Evolutionary conservation across 2,329 filamentous ascomycete genomes (phyloP).

Genomic region (Tympanopsis confertula): DNA sequence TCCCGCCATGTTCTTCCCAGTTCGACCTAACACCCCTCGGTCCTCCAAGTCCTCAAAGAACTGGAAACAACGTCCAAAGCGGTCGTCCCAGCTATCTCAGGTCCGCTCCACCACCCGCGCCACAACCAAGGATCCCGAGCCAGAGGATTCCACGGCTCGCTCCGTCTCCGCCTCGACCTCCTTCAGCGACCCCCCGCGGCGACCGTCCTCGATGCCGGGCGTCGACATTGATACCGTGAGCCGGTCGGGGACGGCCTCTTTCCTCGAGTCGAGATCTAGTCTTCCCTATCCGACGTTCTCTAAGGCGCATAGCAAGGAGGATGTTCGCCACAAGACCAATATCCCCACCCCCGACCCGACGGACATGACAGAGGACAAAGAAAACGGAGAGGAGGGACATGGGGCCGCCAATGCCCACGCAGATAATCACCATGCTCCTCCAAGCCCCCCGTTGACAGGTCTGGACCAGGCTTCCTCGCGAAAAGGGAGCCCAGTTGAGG

Average conservation of each 20-base stretch:
- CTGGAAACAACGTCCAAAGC: neutral
- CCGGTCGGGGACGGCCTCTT: neutral
- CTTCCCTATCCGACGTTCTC: conserved; percentile 51
- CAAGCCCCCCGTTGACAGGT: neutral
- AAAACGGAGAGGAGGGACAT: neutral
- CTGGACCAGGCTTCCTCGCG: neutral
- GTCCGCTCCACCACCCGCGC: neutral
- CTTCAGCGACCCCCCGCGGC: too few relatives aligned
- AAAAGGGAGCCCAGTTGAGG: neutral
- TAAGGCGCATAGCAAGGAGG: conserved; percentile 54
- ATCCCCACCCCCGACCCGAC: neutral
- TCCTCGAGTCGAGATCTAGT: conserved; percentile 10
- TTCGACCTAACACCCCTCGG: too few relatives aligned
- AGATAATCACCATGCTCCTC: conserved; percentile 1
- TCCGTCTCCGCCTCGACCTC: neutral
- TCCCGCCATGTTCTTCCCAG: too few relatives aligned
- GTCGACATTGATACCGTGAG: conserved; percentile 1
- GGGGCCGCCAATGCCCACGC: neutral
- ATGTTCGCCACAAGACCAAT: conserved; percentile 24
- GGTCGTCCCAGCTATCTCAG: too few relatives aligned
- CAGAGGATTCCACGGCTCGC: neutral
- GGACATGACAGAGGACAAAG: neutral
- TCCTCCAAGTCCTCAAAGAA: neutral
- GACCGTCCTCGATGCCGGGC: neutral
- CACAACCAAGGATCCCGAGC: neutral